A percentile compares a stretch with the other conserved stretches of the same genome.
These are phyloP conservation scores for Nicotiana knightiana DNA, from an alignment of 257 asterid genomes.

Conservation along the genomic window DNA sequence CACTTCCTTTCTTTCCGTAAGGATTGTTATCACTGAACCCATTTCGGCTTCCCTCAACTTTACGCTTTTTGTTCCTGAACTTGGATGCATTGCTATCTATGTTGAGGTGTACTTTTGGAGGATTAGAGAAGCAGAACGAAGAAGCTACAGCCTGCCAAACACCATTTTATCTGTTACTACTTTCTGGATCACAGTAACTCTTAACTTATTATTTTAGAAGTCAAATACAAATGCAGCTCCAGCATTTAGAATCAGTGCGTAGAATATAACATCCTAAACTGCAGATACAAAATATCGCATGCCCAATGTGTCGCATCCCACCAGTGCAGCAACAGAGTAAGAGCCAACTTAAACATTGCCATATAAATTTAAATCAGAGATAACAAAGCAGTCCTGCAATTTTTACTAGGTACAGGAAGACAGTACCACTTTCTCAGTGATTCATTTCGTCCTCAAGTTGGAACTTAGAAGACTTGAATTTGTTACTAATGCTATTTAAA, in stretches of 20 bases:
- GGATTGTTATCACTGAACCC: conserved; percentile 66
- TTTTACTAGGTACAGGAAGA: not conserved
- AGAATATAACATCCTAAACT: not conserved
- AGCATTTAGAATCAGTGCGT: not conserved
- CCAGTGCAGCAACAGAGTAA: not conserved
- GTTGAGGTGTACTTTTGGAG: conserved; percentile 70
- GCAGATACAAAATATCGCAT: not conserved
- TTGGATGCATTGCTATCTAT: conserved; percentile 80
- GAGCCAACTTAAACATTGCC: not conserved
- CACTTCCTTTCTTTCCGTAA: conserved; percentile 59
- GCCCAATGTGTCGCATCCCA: not conserved
- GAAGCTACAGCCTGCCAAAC: conserved; percentile 82
- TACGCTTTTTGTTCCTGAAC: conserved; percentile 52
- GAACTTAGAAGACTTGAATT: not conserved
- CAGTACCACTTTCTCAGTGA: not conserved
- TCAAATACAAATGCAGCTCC: not conserved
- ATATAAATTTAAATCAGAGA: not conserved
- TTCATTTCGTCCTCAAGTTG: not conserved
- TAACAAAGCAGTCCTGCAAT: not conserved
- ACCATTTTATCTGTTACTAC: not conserved
- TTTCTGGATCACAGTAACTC: not conserved
- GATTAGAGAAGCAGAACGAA: conserved; percentile 74
- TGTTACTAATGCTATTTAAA: not conserved
- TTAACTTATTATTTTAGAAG: not conserved
- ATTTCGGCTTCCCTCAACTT: conserved; percentile 42